Conservation (phyloP, 2,329 filamentous ascomycete species). For the Cryphonectria nitschkei region DNA sequence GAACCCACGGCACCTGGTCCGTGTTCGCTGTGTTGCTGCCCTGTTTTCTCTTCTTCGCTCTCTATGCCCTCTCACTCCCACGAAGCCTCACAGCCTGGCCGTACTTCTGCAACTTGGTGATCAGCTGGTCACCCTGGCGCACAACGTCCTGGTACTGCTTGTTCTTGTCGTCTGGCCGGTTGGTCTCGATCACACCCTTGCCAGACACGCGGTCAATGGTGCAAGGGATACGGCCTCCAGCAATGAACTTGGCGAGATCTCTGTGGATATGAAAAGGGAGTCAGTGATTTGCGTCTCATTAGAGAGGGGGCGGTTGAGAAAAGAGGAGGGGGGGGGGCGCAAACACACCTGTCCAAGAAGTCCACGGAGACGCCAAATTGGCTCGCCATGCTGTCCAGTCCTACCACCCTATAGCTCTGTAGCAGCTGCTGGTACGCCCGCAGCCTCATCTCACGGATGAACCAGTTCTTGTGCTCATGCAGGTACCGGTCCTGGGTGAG, state of each 20-base stretch:
- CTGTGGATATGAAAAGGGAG: constrained; percentile 46
- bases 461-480: constrained; percentile 95
- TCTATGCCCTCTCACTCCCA: constrained; percentile 87
- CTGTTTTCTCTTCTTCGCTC: neutral
- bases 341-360: constrained; percentile 83
- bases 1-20: neutral
- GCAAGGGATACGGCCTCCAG: constrained; percentile 89
- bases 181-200: constrained; percentile 97
- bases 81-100: constrained; percentile 92
- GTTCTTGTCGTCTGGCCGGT: constrained; percentile 98
- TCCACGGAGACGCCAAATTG: constrained; percentile 97
- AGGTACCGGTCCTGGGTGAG: constrained; percentile 93
- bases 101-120: constrained; percentile 99
- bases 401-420: constrained; percentile 95
- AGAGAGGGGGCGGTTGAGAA: too few species aligned
- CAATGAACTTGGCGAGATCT: constrained; percentile 96
- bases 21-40: neutral
- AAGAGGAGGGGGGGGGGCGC: neutral
- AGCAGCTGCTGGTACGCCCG: constrained; percentile 95
- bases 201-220: constrained; percentile 97
- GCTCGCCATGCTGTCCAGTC: constrained; percentile 94
- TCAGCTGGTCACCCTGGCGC: constrained; percentile 94
- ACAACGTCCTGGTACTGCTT: constrained; percentile 99
- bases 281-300: constrained; percentile 1
- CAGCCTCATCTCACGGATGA: constrained; percentile 96